Conservation (phyloP, 179 eudicot species). For the Beta macrorhiza region DNA sequence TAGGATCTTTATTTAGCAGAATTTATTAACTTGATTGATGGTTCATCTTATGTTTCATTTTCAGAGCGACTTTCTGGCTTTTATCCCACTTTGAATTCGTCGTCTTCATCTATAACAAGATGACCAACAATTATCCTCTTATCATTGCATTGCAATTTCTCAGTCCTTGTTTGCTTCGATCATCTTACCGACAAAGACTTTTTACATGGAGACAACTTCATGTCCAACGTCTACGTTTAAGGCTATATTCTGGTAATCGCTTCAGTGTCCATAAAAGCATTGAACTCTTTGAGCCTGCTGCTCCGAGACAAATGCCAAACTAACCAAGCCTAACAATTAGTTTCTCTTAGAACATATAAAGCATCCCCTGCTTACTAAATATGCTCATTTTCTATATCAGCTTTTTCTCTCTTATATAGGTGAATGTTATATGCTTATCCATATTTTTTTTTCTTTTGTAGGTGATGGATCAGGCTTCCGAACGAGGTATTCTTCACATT, state of each 20-base stretch:
- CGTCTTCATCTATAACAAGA: not conserved
- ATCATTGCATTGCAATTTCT: not conserved
- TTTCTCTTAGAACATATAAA: not conserved
- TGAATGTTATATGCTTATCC: constrained; percentile 3
- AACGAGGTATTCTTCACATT: constrained; percentile 68
- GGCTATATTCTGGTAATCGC: not conserved
- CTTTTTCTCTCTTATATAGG: not conserved
- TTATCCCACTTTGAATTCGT: not conserved
- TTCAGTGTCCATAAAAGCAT: not conserved
- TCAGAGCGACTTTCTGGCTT: not conserved
- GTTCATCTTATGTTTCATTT: not conserved
- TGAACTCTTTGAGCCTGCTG: not conserved
- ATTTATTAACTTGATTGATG: not conserved
- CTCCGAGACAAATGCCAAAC: not conserved
- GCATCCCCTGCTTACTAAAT: not conserved
- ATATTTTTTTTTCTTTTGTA: constrained; percentile 23
- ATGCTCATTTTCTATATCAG: not conserved
- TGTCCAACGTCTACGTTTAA: not conserved
- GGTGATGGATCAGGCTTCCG: constrained; percentile 77
- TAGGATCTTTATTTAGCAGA: not conserved
- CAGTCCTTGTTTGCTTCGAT: too few species aligned
- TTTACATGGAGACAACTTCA: not conserved
- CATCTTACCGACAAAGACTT: not conserved
- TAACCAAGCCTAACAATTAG: not conserved
- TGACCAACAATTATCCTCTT: not conserved